Evolutionary conservation across 805 yeast genomes (phyloP).

Genomic region (Dipodascus geniculatus): DNA sequence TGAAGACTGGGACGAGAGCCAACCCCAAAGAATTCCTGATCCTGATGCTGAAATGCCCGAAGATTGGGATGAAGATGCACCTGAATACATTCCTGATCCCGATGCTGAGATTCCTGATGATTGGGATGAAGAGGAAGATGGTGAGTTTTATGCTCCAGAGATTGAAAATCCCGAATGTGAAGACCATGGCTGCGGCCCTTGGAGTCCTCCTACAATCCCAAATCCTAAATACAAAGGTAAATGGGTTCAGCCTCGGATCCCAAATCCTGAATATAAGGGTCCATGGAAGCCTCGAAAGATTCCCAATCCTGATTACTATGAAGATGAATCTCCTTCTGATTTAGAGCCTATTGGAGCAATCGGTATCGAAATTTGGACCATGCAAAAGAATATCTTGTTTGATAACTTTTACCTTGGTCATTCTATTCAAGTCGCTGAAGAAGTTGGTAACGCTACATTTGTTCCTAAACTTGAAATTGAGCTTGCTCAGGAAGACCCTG

Average conservation of each 20-base stretch:
- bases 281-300: conserved; percentile 59
- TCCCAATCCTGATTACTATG: conserved; percentile 58
- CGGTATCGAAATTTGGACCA: conserved; percentile 86
- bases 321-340: conserved; percentile 45
- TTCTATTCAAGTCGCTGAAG: conserved; percentile 73
- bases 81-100: conserved; percentile 54
- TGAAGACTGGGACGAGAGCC: conserved; percentile 71
- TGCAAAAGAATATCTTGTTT: conserved; percentile 62
- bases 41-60: conserved; percentile 58
- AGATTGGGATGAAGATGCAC: conserved; percentile 64
- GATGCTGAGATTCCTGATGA: conserved; percentile 52
- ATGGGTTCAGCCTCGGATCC: conserved; percentile 58
- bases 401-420: conserved; percentile 83
- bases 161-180: conserved; percentile 65
- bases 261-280: conserved; percentile 72
- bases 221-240: conserved; percentile 68
- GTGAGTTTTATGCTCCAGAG: conserved; percentile 66
- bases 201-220: conserved; percentile 54
- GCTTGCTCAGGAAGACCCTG: conserved; percentile 12
- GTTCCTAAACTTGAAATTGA: conserved; percentile 28
- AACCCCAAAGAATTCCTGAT: conserved; percentile 54
- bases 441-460: conserved; percentile 68
- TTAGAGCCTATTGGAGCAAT: conserved; percentile 63
- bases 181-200: conserved; percentile 53
- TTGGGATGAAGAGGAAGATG: conserved; percentile 90